Evolutionary conservation across 306 rosid species (phyloP), one percentile per base, ranked within the genome.

Genomic region (Hippophae tibetana): DNA sequence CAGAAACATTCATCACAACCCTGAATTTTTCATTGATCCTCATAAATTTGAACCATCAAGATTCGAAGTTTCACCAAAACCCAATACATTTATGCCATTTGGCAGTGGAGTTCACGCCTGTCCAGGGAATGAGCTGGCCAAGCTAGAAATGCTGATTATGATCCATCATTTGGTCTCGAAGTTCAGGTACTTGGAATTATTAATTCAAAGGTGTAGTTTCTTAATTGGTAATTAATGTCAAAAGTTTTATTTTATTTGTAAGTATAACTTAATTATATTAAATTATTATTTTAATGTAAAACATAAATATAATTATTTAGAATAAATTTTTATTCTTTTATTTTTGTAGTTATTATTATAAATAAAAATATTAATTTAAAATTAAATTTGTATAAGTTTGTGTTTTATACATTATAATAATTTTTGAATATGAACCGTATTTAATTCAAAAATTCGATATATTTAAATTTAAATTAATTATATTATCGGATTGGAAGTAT

Each of bases 51-150:
- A 90, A 64, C 82, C 95, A 23, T 90, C 97, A 50, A 82, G 97
- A 55, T 90, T 90, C 81, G 90, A 87, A 89, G 75, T 70, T 61
- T 57, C 86, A 65, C 94, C 84, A 69, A 87, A 69, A 57, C 80
- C 87, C 56, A 81, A 82, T 73, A 90, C 94, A 18, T 90, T 87
- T 63, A 71, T 84, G 85, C 95, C 97, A 77, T 90, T 90, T 81
- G 97, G 97, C 60, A 87, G 70, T 10, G 97, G 97, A 55, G 81
- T 68, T 12, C 95, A 90, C 53, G 73, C 90, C 69, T 90, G 97
- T 71, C 97, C 97, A 0, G 97, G 97, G 38, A 87, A 87, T 58
- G 95, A 87, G 68, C 84, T 90, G 9, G 95, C 95, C 79, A 90
- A 87, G 72, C 45, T 87, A 69, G 87, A 90, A 72, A 84, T 87